These are phyloP conservation scores for Paraglomus occultum DNA, from an alignment of 192 early-diverging fungal species.

Conservation along the genomic window DNA sequence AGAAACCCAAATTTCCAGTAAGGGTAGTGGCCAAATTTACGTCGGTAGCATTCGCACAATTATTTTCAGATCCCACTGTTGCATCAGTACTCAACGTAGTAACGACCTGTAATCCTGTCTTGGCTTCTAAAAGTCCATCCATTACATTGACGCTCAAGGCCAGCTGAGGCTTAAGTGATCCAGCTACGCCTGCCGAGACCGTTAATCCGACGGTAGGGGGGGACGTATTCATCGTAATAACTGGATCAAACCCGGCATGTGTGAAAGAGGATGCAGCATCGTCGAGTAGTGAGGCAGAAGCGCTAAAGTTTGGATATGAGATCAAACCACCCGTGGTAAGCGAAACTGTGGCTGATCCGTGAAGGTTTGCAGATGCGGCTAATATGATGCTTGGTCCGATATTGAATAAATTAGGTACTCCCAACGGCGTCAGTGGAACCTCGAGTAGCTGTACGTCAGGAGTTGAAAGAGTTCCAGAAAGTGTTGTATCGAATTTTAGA, in stretches of 20 bases:
- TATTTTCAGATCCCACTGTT: not conserved
- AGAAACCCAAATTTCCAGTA: constrained; percentile 12
- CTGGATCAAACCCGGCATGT: constrained; percentile 2
- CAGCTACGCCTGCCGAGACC: not conserved
- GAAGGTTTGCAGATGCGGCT: not conserved
- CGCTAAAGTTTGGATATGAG: not conserved
- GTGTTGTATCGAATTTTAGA: not conserved
- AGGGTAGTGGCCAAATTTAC: not conserved
- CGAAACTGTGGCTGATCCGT: not conserved
- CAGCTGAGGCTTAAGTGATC: constrained; percentile 19
- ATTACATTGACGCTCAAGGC: not conserved
- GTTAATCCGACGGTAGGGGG: not conserved
- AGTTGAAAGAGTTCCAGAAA: not conserved
- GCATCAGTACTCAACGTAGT: constrained; percentile 2
- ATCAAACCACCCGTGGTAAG: constrained; percentile 5
- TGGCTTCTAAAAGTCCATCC: not conserved
- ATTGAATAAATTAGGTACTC: constrained; percentile 6
- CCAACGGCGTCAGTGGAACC: not conserved
- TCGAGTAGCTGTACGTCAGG: constrained; percentile 14
- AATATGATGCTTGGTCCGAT: constrained; percentile 9
- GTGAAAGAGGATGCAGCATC: not conserved
- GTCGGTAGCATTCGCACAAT: not conserved
- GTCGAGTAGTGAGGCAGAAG: not conserved
- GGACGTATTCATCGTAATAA: not conserved
- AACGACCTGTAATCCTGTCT: constrained; percentile 5